Evolutionary conservation across 148 eudicot genomes (phyloP), one percentile per base, ranked within the genome.

Genomic region (Dianthus caryophyllus): DNA sequence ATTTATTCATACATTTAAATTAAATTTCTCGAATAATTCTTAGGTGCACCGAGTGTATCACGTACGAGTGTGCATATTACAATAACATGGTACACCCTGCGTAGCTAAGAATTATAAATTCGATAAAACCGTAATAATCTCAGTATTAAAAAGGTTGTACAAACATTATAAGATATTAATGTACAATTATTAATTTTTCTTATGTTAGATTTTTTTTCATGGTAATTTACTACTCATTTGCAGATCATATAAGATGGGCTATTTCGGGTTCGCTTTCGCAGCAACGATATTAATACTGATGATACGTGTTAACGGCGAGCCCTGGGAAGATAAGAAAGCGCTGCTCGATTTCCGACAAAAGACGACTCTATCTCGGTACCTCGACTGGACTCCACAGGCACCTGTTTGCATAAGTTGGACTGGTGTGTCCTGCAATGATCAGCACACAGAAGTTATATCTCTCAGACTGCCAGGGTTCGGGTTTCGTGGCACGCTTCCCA

Each of bases 371-470:
- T 77, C 77, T 12, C 59, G 83, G 39, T 25, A 52, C n/a, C 60
- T 84, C 24, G 80, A 87, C 62, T 87, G 93, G 93, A 65, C 71
- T 68, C 76, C 52, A 39, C 62, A 49, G 47, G 73, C 71, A 66
- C 79, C 85, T 26, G 84, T 75, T 30, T 87, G 93, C 57, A 73
- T 54, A 14, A 60, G 26, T 1, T 87, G 93, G 93, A 76, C 63
- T 55, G 93, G 93, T 53, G 77, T 87, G n/a, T 77, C 84, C 17
- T 87, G 93, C 59, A 76, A 83, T 69, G 77, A 70, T 67, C 69
- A 80, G 12, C 79, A 78, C 0, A 77, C 85, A 12, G 64, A 67
- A 49, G 73, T 84, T 6, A 65, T 79, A 25, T 82, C 85, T 15
- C 73, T 87, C 15, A 61, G 83, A 33, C 66, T 87, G 60, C 93